Conservation (phyloP, 805 yeast genomes). For the Yamadazyma scolyti region DNA sequence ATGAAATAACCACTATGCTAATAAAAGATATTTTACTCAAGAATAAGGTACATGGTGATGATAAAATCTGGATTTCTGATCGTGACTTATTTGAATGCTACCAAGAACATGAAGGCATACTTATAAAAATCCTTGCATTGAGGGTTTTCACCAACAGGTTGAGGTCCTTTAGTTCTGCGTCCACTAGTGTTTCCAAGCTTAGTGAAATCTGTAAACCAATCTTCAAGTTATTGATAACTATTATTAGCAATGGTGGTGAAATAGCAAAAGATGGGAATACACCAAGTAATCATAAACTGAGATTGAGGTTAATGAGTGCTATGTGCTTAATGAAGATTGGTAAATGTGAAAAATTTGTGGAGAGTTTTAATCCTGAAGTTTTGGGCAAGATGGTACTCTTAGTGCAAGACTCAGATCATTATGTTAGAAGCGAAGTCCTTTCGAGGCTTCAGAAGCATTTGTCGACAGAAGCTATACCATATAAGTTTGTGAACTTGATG, state of each 20-base stretch:
- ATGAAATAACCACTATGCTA: slow-evolving; percentile 55
- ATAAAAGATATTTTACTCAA: slow-evolving; percentile 59
- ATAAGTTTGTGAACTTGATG: slow-evolving; percentile 60
- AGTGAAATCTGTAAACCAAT: slow-evolving; percentile 55
- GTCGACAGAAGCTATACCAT: slow-evolving; percentile 52
- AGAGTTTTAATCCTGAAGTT: slow-evolving; percentile 48
- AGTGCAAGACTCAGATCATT: slow-evolving; percentile 61
- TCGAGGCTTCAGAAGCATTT: slow-evolving; percentile 48
- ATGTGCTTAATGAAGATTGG: slow-evolving; percentile 61
- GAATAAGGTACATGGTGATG: slow-evolving; percentile 30
- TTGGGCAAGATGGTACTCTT: slow-evolving; percentile 53
- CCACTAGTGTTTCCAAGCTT: slow-evolving; percentile 24
- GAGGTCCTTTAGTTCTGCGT: slow-evolving; percentile 20
- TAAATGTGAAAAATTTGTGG: slow-evolving; percentile 47
- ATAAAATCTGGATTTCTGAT: slow-evolving; percentile 47
- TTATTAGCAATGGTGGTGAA: slow-evolving; percentile 78
- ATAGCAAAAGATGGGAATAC: slow-evolving; percentile 53
- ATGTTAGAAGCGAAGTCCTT: slow-evolving; percentile 54
- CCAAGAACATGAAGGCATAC: slow-evolving; percentile 27
- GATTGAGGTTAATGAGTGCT: slow-evolving; percentile 68
- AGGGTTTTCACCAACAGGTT: slow-evolving; percentile 60
- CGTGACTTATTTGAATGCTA: slow-evolving; percentile 28
- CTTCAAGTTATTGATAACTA: slow-evolving; percentile 59
- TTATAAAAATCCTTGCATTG: slow-evolving; percentile 51
- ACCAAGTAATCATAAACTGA: slow-evolving; percentile 57